Percentiles rank a stretch among this genome's conserved stretches.
These are phyloP conservation scores for Cordia subcordata DNA, from an alignment of 257 asterid species.

Conservation along the genomic window DNA sequence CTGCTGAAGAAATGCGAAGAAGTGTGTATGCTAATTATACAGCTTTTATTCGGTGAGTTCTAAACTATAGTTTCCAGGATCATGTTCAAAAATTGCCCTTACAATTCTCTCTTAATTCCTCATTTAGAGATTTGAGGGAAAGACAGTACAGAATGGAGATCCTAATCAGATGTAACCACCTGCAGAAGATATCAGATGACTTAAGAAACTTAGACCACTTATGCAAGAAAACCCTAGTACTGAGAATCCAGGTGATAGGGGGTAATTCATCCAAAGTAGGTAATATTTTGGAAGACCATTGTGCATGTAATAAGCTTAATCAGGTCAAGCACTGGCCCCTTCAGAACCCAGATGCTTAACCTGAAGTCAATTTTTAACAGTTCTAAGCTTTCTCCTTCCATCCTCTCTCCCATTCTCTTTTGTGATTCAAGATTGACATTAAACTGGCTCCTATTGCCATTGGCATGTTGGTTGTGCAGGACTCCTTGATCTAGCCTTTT, in stretches of 20 bases:
- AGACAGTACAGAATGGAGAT: no score
- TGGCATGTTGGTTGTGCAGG: not conserved
- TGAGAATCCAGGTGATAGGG: not conserved
- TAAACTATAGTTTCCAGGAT: conserved; percentile 7
- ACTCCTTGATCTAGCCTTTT: not conserved
- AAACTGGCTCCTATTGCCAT: not conserved
- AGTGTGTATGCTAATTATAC: conserved; percentile 96
- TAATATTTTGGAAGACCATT: not conserved
- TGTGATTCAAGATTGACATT: not conserved
- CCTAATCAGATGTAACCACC: no score
- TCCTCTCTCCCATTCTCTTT: not conserved
- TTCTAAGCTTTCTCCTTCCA: not conserved
- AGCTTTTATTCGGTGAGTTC: conserved; percentile 90
- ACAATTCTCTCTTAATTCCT: not conserved
- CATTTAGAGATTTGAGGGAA: no score
- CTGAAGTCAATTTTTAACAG: not conserved
- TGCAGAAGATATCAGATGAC: no score
- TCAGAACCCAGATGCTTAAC: not conserved
- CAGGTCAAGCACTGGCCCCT: not conserved
- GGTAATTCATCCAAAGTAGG: not conserved
- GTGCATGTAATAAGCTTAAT: not conserved
- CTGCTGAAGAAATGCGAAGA: conserved; percentile 99
- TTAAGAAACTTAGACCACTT: no score
- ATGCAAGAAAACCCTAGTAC: not conserved
- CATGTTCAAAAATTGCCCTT: not conserved